Evolutionary conservation across 805 yeast genomes (phyloP), one percentile per base, ranked within the genome.

Genomic region (Scheffersomyces coipomensis): DNA sequence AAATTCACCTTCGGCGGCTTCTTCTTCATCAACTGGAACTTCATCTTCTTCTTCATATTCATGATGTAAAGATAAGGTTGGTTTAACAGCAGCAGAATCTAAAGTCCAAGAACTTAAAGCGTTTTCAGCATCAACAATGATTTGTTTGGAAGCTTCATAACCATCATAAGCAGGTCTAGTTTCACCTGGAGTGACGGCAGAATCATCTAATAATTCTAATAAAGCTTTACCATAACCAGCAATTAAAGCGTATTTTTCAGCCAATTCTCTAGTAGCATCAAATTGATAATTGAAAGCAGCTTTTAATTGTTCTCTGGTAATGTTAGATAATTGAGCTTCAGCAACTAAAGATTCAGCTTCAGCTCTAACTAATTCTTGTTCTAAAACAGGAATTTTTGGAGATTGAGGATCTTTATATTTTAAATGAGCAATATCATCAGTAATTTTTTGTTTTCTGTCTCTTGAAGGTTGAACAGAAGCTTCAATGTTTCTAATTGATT

Each of bases 281-380:
- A 88, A 86, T 64, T 85, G 90, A 64, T 85, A 84, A 66, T 82
- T 77, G 75, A 78, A 86, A 31, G 95, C 88, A 51, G 87, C 85
- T 72, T 86, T 84, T 60, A 88, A 76, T 67, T 85, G 85, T 60
- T 87, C 89, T 70, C 96, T 77, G 49, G 96, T 86, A 59, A 86
- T 86, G 67, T 87, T 87, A 27, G 91, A 84, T 54, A 88, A 75
- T 71, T 88, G 96, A 22, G 95, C 95, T 70, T 87, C 95, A 35
- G 95, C 96, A 53, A 88, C 95, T 48, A 87, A 73, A 37, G 89
- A 83, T 68, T 88, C 95, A 39, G 95, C 95, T 69, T 88, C 95
- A 27, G 93, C 93, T 68, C 96, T 78, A 43, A 88, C 95, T 60
- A 87, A 74, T 66, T 87, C 95, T 65, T 88, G 95, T 71, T 88